phyloP scores from a whole-genome alignment of 1,284 basidiomycete species.

The Puccinia hordei region DNA sequence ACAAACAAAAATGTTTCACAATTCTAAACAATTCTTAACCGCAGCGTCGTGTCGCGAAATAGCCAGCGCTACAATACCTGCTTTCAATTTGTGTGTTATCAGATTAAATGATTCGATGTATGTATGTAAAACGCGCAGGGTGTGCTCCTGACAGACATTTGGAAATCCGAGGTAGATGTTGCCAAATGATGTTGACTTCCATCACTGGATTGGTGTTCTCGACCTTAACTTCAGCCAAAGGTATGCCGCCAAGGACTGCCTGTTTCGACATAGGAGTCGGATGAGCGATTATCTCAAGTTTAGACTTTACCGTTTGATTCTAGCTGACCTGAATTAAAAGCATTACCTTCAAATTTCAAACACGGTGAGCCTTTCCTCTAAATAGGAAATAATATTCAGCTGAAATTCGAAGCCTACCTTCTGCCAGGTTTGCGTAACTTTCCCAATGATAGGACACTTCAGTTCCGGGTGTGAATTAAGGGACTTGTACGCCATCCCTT shows the following conservation, averaged over 20 bases:
- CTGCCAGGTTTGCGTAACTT: slow-evolving; percentile 45
- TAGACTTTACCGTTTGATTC: background rate
- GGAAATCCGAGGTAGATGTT: slow-evolving; percentile 49
- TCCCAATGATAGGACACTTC: slow-evolving; percentile 27
- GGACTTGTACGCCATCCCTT: slow-evolving; percentile 30
- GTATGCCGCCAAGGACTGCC: slow-evolving; percentile 45
- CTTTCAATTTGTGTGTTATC: background rate
- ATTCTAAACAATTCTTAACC: slow-evolving; percentile 40
- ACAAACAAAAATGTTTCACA: slow-evolving; percentile 31
- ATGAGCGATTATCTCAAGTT: background rate
- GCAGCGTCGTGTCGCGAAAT: slow-evolving; percentile 36
- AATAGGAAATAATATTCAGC: background rate
- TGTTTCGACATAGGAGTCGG: slow-evolving; percentile 9
- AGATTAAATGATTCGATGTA: background rate
- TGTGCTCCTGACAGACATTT: slow-evolving; percentile 47
- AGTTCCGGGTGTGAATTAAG: slow-evolving; percentile 44
- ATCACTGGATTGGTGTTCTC: slow-evolving; percentile 50
- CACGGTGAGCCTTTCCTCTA: background rate
- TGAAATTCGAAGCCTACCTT: slow-evolving; percentile 25
- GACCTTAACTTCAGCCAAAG: slow-evolving; percentile 41
- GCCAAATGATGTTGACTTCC: slow-evolving; percentile 50
- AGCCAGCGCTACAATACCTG: slow-evolving; percentile 42
- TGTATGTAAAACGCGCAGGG: background rate
- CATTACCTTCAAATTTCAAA: slow-evolving; percentile 19
- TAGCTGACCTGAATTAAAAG: slow-evolving; percentile 45